These are phyloP conservation scores for Cryoendolithus antarcticus DNA, from an alignment of 2,329 filamentous ascomycete genomes.

Conservation along the genomic window DNA sequence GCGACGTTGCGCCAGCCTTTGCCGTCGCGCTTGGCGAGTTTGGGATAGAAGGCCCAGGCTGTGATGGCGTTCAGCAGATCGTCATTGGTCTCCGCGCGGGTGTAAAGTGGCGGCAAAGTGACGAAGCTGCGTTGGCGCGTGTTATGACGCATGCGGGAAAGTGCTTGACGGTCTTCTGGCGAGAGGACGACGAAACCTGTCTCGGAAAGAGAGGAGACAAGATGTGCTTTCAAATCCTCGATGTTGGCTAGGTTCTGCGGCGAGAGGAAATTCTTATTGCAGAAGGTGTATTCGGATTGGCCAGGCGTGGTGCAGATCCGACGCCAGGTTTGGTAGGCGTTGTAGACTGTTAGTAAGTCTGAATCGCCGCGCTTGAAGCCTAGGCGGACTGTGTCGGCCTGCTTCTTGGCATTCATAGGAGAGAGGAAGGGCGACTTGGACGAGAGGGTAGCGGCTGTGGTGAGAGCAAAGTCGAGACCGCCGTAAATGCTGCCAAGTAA, in stretches of 20 bases:
- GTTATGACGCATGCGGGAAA: constrained; percentile 58
- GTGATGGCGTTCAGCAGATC: constrained; percentile 68
- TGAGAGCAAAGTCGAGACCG: constrained; percentile 83
- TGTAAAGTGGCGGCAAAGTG: constrained; percentile 62
- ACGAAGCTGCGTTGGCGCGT: constrained; percentile 62
- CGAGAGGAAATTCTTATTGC: constrained; percentile 85
- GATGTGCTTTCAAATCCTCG: constrained; percentile 87
- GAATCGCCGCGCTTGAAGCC: constrained; percentile 78
- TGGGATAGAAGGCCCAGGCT: constrained; percentile 92
- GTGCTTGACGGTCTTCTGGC: constrained; percentile 54
- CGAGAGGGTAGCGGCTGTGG: constrained; percentile 82
- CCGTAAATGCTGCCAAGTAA: constrained; percentile 76
- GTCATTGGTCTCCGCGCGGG: constrained; percentile 69
- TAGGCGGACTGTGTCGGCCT: constrained; percentile 67
- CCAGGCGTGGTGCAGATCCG: constrained; percentile 60
- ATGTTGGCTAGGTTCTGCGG: constrained; percentile 83
- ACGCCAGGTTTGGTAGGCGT: constrained; percentile 85
- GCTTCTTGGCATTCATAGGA: constrained; percentile 69
- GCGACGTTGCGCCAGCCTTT: constrained; percentile 84
- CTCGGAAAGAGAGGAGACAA: constrained; percentile 73
- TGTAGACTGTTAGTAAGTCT: constrained; percentile 84
- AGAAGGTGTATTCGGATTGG: constrained; percentile 75
- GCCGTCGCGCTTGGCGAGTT: constrained; percentile 69
- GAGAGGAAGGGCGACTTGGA: constrained; percentile 90
- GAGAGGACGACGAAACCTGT: constrained; percentile 70